A percentile compares a stretch with the other conserved stretches of the same genome.
phyloP scores from a whole-genome alignment of 768 basidiomycete genomes.

The Pisolithus orientalis region DNA sequence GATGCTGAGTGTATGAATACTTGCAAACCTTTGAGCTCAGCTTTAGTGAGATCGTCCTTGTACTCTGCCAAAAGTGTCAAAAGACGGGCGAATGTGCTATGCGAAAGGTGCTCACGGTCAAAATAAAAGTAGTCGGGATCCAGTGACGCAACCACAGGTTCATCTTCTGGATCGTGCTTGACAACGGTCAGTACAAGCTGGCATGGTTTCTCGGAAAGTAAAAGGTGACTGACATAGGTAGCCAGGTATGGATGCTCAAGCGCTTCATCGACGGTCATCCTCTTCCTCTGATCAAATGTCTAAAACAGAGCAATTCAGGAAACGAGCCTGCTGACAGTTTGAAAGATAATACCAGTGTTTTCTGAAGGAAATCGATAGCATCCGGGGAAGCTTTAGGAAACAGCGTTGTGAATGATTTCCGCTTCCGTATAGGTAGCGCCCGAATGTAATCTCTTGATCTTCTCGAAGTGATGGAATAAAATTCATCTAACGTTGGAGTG shows the following conservation, averaged over 20 bases:
- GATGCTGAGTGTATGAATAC: not conserved
- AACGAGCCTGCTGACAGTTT: conserved; percentile 28
- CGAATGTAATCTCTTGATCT: conserved; percentile 86
- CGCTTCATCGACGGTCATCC: conserved; percentile 77
- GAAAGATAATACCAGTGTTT: conserved; percentile 49
- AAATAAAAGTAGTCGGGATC: conserved; percentile 88
- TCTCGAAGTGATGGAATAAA: conserved; percentile 81
- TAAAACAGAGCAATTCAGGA: conserved; percentile 14
- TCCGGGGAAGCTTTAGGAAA: conserved; percentile 74
- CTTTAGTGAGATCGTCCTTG: conserved; percentile 71
- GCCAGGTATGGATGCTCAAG: conserved; percentile 77
- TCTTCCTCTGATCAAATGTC: conserved; percentile 87
- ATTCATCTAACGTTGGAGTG: conserved; percentile 86
- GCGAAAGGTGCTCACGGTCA: conserved; percentile 49
- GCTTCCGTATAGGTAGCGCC: conserved; percentile 77
- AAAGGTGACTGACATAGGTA: conserved; percentile 50
- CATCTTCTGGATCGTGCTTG: conserved; percentile 85
- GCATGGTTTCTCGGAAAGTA: not conserved
- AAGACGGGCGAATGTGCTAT: not conserved
- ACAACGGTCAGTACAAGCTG: conserved; percentile 5
- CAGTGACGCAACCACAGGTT: conserved; percentile 75
- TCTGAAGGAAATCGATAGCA: conserved; percentile 66
- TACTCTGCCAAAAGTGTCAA: conserved; percentile 36
- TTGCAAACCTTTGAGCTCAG: conserved; percentile 55
- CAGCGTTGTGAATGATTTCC: conserved; percentile 58